Conservation (phyloP, 805 yeast genomes). For the Candida alai region DNA sequence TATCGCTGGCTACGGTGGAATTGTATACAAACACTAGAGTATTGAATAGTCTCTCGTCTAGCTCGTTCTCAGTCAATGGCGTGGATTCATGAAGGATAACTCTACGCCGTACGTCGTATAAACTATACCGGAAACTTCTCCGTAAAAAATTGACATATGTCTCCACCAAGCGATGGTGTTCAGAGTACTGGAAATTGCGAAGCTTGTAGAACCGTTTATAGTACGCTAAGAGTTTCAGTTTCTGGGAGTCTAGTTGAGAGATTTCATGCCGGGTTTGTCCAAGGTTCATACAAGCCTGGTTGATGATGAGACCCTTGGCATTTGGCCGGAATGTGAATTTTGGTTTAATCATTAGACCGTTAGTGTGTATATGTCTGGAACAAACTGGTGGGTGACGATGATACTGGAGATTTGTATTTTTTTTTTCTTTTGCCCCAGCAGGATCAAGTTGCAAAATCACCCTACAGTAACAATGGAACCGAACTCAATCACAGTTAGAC, state of each 20-base stretch:
- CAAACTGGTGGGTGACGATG: too few species aligned
- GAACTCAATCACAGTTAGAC: too few species aligned
- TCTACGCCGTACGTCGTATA: constrained; percentile 16
- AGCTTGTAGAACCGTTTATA: constrained; percentile 33
- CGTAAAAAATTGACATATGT: constrained; percentile 21
- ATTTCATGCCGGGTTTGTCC: background rate
- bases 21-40: constrained; percentile 30
- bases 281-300: constrained; percentile 9
- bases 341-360: constrained; percentile 8
- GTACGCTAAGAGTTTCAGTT: constrained; percentile 13
- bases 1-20: constrained; percentile 21
- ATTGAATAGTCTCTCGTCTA: constrained; percentile 20
- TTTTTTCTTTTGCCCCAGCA: too few species aligned
- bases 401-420: too few species aligned
- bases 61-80: constrained; percentile 11
- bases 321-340: constrained; percentile 5
- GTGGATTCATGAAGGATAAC: constrained; percentile 10
- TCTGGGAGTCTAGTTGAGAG: constrained; percentile 9
- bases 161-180: background rate
- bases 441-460: too few species aligned
- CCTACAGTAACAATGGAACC: too few species aligned
- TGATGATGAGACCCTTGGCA: constrained; percentile 7
- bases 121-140: constrained; percentile 20
- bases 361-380: too few species aligned
- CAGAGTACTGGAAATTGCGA: constrained; percentile 16